Percentiles rank a stretch among this genome's conserved stretches.
phyloP scores from a whole-genome alignment of 257 asterid species.

The Craterostigma plantagineum region DNA sequence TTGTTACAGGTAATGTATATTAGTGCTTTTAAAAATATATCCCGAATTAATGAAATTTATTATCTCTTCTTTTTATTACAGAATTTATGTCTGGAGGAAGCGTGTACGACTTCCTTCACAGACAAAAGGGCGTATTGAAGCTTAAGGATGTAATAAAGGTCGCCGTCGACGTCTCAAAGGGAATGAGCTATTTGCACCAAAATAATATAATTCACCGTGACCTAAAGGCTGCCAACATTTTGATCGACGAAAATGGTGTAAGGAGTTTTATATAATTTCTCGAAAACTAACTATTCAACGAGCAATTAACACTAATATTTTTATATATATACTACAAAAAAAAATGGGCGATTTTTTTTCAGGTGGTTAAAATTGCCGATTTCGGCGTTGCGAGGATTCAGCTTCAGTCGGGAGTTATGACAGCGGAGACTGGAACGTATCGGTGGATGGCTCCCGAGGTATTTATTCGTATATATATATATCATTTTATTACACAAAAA shows the following conservation, averaged over 20 bases:
- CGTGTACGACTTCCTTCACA: conserved; percentile 63
- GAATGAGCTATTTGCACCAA: conserved; percentile 83
- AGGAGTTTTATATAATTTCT: conserved; percentile 4
- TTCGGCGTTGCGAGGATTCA: conserved; percentile 81
- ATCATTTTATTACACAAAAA: neutral
- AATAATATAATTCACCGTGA: conserved; percentile 72
- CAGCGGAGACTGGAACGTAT: conserved; percentile 92
- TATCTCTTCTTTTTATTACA: conserved; percentile 12
- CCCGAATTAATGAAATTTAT: neutral
- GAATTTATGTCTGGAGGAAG: conserved; percentile 90
- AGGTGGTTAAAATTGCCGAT: conserved; percentile 88
- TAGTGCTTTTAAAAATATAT: neutral
- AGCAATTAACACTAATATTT: too few relatives aligned
- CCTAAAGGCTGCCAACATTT: conserved; percentile 78
- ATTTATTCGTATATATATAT: too few relatives aligned
- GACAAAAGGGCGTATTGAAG: conserved; percentile 42
- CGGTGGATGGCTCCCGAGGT: conserved; percentile 99
- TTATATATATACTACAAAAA: too few relatives aligned
- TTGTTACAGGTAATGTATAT: conserved; percentile 52
- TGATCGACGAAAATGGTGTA: conserved; percentile 72
- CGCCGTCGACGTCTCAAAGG: conserved; percentile 67
- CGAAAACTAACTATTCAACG: neutral
- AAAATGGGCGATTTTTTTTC: conserved; percentile 4
- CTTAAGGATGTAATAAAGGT: conserved; percentile 48
- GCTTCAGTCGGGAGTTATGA: conserved; percentile 73